phyloP scores from a whole-genome alignment of 2,329 filamentous ascomycete genomes.

The Microdochium bolleyi region DNA sequence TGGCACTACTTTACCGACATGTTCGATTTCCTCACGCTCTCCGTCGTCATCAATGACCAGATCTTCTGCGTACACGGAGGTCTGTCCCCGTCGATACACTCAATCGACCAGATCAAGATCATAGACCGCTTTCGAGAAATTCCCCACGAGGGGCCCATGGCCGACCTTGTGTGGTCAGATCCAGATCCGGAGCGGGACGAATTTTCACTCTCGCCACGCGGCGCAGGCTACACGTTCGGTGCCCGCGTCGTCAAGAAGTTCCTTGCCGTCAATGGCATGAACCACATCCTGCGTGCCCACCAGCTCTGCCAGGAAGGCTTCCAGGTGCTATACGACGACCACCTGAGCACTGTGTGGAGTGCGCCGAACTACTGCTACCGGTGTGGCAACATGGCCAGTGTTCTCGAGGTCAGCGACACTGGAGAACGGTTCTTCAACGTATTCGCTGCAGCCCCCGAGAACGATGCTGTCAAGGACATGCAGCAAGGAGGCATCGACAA shows the following conservation, averaged over 20 bases:
- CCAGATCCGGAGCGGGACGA: conserved; percentile 96
- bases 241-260: conserved; percentile 98
- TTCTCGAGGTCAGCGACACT: conserved; percentile 88
- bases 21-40: conserved; percentile 97
- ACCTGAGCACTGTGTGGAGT: conserved; percentile 94
- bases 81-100: conserved; percentile 85
- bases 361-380: conserved; percentile 94
- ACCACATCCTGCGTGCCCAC: conserved; percentile 93
- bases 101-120: conserved; percentile 98
- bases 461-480: conserved; percentile 82
- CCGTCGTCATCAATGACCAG: conserved; percentile 96
- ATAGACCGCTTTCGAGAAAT: conserved; percentile 99
- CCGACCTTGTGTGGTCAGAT: conserved; percentile 98
- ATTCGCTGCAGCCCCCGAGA: conserved; percentile 93
- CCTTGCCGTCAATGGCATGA: conserved; percentile 94
- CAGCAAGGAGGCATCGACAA: conserved; percentile 66
- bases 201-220: conserved; percentile 87
- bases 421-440: conserved; percentile 96
- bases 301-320: conserved; percentile 98
- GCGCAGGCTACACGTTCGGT: conserved; percentile 95
- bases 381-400: conserved; percentile 95
- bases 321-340: conserved; percentile 92
- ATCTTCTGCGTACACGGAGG: conserved; percentile 98
- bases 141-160: conserved; percentile 97
- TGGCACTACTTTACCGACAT: conserved; percentile 99